Base-by-base conservation (phyloP, 1,284 basidiomycete species). In the Moesziomyces globuligerus region DNA sequence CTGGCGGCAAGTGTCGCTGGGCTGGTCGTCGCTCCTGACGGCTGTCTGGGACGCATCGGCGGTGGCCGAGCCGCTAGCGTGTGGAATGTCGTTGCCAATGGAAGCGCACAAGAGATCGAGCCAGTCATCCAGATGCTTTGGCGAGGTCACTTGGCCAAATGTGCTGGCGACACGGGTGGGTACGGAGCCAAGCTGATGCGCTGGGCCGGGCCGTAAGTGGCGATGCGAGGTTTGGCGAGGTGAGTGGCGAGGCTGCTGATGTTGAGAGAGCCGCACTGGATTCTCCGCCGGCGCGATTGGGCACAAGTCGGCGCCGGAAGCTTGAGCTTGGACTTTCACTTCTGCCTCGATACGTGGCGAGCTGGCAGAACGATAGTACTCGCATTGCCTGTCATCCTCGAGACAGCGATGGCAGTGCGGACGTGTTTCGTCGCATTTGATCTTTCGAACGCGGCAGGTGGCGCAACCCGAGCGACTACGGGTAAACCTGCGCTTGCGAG, bases 371-470 rank as follows among this genome's bases (percentile, higher is more conserved):
- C 4, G 42, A 25, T 51, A 53, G 29, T 44, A 34, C 32, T 37
- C 21, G 23, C 57, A 52, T n/a, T 21, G 15, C 2, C 28, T 17
- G 23, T 38, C 48, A 23, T 64, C 55, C n/a, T 37, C 34, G n/a
- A 26, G 8, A 20, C 60, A 64, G 13, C 60, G 32, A 4, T 29
- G 41, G 29, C 60, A 64, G n/a, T 11, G 29, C 9, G 60, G 60
- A 13, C 43, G 46, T 11, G 6, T 32, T 28, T 64, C 54, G 50
- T 64, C 60, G 50, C 60, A 56, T 20, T 64, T 64, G 26, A 64
- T 17, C 52, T 58, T 64, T 9, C 54, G 54, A 13, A 32, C 18
- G 2, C 54, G 46, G 24, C 54, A 56, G 3, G 54, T 56, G 36
- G 21, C 48, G 47, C 54, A 56, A 15, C 54, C 54, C 6, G 32